Evolutionary conservation across 2,329 filamentous ascomycete species (phyloP).

Genomic region (Colletotrichum musicola): DNA sequence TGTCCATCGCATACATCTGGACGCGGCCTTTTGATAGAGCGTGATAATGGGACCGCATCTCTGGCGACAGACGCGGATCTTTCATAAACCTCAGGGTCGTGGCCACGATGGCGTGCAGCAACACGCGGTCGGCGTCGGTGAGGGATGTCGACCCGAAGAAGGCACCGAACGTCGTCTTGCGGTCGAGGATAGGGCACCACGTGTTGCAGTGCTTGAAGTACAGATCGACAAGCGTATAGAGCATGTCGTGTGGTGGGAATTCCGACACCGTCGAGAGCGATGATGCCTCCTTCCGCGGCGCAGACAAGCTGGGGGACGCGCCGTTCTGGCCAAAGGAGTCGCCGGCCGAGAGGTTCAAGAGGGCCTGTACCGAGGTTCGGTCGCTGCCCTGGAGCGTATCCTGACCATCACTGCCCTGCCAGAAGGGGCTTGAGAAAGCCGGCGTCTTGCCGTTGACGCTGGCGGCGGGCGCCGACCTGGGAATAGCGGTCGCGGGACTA

Average conservation of each 20-base stretch:
- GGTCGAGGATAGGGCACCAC: conserved; percentile 64
- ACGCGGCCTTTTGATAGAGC: conserved; percentile 54
- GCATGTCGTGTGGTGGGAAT: conserved; percentile 70
- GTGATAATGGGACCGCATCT: conserved; percentile 55
- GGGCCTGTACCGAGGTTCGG: conserved; percentile 41
- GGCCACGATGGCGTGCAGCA: conserved; percentile 59
- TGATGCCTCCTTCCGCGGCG: conserved; percentile 44
- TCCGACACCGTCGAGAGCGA: conserved; percentile 57
- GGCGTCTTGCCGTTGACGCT: conserved; percentile 55
- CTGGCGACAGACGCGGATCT: conserved; percentile 52
- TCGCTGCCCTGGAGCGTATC: conserved; percentile 42
- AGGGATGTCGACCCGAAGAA: conserved; percentile 57
- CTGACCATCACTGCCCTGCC: conserved; percentile 46
- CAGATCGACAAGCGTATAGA: conserved; percentile 70
- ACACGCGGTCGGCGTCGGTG: conserved; percentile 53
- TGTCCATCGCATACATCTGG: conserved; percentile 57
- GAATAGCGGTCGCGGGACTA: conserved; percentile 40
- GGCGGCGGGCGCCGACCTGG: conserved; percentile 40
- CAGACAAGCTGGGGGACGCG: conserved; percentile 10
- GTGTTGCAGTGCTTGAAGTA: conserved; percentile 76
- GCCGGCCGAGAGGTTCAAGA: conserved; percentile 38
- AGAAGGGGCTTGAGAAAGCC: conserved; percentile 52
- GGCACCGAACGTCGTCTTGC: conserved; percentile 55
- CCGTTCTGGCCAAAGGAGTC: conserved; percentile 33
- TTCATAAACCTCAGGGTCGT: conserved; percentile 58